Base-by-base conservation (phyloP, 768 basidiomycete species). In the Naganishia antarctica region DNA sequence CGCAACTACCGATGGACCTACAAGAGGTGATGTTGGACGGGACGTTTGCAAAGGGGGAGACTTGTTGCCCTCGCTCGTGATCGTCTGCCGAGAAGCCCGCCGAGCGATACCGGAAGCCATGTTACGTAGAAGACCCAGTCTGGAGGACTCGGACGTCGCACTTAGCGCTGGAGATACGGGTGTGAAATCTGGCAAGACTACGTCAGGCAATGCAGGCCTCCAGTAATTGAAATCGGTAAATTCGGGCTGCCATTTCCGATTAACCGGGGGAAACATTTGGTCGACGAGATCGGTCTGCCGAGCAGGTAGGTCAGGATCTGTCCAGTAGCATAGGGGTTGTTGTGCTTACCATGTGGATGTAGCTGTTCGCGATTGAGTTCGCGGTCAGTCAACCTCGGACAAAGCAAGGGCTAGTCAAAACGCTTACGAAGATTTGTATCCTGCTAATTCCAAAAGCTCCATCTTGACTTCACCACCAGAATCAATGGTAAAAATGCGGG, bases 191-290 rank as follows among this genome's bases (percentile, higher is more conserved):
- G 80, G 80, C 0, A 80, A 60, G 4, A 86, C 80, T 64, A 87
- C 86, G 0, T 90, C 88, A 57, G 84, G 85, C 13, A 97, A 80
- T 0, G 90, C 86, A 0, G 83, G 69, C 68, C 91, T 87, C 96
- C 96, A 99, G 74, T 85, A 99, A 73, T 94, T 97, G 82, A 96
- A 92, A 76, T 98, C 94, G 1, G 93, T 96, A 76, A 84, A 99
- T 74, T 93, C 92, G 1, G 89, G 85, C 13, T 87, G 83, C 53
- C 86, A 87, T 74, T 90, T 90, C 58, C 87, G 85, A 74, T 91
- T 84, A 61, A 98, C 91, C 0, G 94, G 91, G 34, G 96, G 96
- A 81, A 99, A 99, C 87, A 96, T 93, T 78, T 96, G 93, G 79
- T 99, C 93, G 16, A 99, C 96, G n/a, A 99, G 84, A 76, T 98